Conservation (phyloP, 2,329 filamentous ascomycete genomes). For the Colletotrichum chrysophilum region DNA sequence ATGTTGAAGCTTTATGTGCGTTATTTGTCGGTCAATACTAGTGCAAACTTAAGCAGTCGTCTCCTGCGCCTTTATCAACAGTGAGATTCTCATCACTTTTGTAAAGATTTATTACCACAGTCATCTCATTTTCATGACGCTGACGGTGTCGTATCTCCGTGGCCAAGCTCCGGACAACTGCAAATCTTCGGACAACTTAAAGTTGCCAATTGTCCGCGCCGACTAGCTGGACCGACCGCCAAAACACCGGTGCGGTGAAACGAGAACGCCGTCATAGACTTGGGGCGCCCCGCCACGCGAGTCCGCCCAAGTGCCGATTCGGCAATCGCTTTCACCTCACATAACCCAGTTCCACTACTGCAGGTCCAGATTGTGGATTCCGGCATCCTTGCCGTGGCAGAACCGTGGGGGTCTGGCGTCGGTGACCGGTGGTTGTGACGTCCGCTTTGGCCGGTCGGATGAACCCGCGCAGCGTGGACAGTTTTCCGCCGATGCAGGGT, state of each 20-base stretch:
- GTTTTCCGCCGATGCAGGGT: not conserved
- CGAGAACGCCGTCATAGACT: not conserved
- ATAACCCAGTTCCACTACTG: not conserved
- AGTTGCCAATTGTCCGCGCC: not conserved
- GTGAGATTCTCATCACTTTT: not conserved
- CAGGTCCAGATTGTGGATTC: not conserved
- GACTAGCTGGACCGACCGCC: not conserved
- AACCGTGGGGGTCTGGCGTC: not conserved
- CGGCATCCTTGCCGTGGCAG: rapidly evolving
- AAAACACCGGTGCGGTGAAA: not conserved
- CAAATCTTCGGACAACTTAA: not conserved
- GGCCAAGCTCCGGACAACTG: not conserved
- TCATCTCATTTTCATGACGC: not conserved
- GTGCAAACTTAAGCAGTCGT: not conserved
- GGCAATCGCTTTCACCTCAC: not conserved
- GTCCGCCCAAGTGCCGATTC: not conserved
- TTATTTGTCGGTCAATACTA: not conserved
- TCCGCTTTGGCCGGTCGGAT: not conserved
- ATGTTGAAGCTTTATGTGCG: not conserved
- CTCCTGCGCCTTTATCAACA: not conserved
- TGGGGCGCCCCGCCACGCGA: not conserved
- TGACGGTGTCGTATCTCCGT: not conserved
- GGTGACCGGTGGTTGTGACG: not conserved
- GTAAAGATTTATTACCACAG: not conserved
- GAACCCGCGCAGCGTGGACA: not conserved